Conservation (phyloP, 164 flowering plant species). For the Cinnamomum micranthum region DNA sequence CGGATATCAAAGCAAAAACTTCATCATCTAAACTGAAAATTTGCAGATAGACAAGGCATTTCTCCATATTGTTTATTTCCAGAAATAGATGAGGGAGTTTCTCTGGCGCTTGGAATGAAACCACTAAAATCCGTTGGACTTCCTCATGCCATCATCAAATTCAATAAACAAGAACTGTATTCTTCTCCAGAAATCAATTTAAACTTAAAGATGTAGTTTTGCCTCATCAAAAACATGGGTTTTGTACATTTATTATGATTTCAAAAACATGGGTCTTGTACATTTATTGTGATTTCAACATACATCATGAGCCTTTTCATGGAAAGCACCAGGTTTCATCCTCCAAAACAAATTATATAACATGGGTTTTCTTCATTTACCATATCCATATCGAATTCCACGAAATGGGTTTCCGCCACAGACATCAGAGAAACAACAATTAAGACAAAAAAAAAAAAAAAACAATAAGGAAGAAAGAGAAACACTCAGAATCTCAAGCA, state of each 20-base stretch:
- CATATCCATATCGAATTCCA: background rate
- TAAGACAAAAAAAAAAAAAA: background rate
- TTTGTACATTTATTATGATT: background rate
- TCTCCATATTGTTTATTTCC: background rate
- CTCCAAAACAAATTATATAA: background rate
- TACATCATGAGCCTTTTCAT: background rate
- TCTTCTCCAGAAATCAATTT: background rate
- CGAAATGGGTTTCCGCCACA: background rate
- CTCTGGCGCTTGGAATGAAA: background rate
- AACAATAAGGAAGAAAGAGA: background rate
- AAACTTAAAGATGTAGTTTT: background rate
- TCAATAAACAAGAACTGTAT: background rate
- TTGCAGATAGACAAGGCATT: background rate
- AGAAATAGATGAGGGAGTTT: background rate
- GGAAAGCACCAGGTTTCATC: background rate
- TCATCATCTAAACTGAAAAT: background rate
- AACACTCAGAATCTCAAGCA: background rate
- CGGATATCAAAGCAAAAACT: background rate
- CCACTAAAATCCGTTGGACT: background rate
- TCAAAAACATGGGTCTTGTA: background rate
- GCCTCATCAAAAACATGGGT: background rate
- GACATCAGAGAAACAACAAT: background rate
- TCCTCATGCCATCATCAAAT: background rate
- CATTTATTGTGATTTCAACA: background rate
- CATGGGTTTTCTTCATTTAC: conserved; percentile 2